Evolutionary conservation across 257 asterid species (phyloP).

Genomic region (Jaltomata sinuosa): DNA sequence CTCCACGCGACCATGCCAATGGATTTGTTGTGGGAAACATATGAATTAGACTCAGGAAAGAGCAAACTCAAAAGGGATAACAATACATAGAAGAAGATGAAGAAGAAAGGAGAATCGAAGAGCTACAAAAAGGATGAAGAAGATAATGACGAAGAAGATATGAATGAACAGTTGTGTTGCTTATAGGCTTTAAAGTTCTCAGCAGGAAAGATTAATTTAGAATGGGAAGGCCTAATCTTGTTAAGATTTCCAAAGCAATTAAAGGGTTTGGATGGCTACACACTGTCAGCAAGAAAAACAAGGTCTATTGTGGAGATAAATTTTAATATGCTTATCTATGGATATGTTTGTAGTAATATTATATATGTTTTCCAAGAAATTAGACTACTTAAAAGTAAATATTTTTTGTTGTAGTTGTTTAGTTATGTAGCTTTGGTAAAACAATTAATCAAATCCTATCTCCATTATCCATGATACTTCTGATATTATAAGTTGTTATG

Average conservation of each 20-base stretch:
- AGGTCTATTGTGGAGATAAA: slow-evolving; percentile 63
- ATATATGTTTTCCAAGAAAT: neutral
- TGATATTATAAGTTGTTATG: neutral
- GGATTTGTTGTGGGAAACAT: slow-evolving; percentile 85
- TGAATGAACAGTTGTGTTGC: slow-evolving; percentile 50
- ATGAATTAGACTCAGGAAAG: slow-evolving; percentile 34
- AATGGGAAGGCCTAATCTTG: slow-evolving; percentile 61
- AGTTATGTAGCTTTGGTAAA: neutral
- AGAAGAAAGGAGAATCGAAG: slow-evolving; percentile 2
- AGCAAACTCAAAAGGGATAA: neutral
- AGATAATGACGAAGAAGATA: slow-evolving; percentile 10
- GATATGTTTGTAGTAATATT: neutral
- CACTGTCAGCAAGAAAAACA: slow-evolving; percentile 51
- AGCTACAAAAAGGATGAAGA: neutral
- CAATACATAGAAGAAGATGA: slow-evolving; percentile 11
- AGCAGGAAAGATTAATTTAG: slow-evolving; percentile 70
- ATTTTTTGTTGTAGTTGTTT: slow-evolving; percentile 1
- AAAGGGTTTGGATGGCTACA: slow-evolving; percentile 88
- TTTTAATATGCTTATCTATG: neutral
- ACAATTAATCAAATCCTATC: neutral
- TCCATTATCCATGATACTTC: neutral
- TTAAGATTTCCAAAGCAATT: slow-evolving; percentile 67
- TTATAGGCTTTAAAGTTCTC: slow-evolving; percentile 70
- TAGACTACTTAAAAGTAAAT: slow-evolving; percentile 11
- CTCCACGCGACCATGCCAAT: too few relatives aligned